Conservation (phyloP, 148 eudicot genomes). For the Persicaria maculosa region DNA sequence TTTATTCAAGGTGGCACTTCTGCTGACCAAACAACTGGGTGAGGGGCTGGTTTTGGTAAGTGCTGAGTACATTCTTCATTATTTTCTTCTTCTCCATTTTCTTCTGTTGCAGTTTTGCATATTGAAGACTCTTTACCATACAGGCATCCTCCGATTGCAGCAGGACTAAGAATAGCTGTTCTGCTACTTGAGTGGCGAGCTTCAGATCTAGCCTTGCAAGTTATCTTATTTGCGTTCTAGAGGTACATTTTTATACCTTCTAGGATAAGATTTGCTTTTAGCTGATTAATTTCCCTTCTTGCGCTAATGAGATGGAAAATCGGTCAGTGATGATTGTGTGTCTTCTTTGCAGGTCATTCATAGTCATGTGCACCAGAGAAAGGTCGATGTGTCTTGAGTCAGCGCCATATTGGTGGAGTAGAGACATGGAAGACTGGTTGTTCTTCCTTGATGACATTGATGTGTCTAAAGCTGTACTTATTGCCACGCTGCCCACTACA, state of each 20-base stretch:
- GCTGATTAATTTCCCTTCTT: background rate
- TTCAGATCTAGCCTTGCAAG: slow-evolving; percentile 92
- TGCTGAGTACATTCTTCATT: background rate
- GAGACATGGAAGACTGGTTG: slow-evolving; percentile 42
- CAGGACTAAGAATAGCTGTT: slow-evolving; percentile 91
- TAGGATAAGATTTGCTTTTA: background rate
- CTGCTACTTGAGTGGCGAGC: slow-evolving; percentile 95
- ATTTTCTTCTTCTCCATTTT: background rate
- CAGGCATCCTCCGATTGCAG: slow-evolving; percentile 92
- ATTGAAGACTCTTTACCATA: slow-evolving; percentile 1
- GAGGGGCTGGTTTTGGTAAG: slow-evolving; percentile 69
- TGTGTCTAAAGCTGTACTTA: slow-evolving; percentile 27
- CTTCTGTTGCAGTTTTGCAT: slow-evolving; percentile 2
- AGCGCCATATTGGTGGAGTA: slow-evolving; percentile 43
- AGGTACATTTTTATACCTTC: slow-evolving; percentile 37
- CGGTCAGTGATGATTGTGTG: background rate
- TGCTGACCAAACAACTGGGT: slow-evolving; percentile 91
- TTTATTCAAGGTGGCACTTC: slow-evolving; percentile 73
- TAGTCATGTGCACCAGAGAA: slow-evolving; percentile 65
- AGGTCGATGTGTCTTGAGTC: slow-evolving; percentile 46
- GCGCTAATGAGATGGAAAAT: background rate
- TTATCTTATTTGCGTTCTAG: slow-evolving; percentile 71
- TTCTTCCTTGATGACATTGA: slow-evolving; percentile 39
- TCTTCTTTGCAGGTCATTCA: slow-evolving; percentile 53
- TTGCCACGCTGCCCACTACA: slow-evolving; percentile 42